These are phyloP conservation scores for Fusarium sp. DNA, from an alignment of 2,329 filamentous ascomycete species.

Conservation along the genomic window DNA sequence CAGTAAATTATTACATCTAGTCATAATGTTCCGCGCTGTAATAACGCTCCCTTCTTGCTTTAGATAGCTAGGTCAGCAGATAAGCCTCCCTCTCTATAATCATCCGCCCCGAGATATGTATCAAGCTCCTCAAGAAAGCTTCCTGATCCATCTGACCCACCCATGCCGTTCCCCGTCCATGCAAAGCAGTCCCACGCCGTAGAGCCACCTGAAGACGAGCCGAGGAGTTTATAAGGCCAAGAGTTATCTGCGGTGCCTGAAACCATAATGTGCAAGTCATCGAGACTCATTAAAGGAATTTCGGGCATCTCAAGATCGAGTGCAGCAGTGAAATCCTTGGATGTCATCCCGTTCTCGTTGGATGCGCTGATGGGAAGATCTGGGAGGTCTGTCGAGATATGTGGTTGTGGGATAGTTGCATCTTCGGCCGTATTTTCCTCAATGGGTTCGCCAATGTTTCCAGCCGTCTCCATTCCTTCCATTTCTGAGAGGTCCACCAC, in stretches of 20 bases:
- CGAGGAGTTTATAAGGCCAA: neutral
- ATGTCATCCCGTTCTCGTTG: neutral
- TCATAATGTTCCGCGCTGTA: neutral
- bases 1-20: neutral
- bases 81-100: neutral
- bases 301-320: neutral
- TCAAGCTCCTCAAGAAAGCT: neutral
- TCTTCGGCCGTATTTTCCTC: neutral
- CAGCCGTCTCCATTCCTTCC: neutral
- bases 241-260: neutral
- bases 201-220: neutral
- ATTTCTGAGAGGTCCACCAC: conserved; percentile 3
- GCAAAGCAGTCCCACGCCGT: neutral
- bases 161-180: neutral
- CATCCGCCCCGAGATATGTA: neutral
- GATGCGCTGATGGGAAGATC: neutral
- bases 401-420: neutral
- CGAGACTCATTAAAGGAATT: neutral
- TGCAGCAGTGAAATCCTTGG: neutral
- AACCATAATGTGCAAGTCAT: neutral
- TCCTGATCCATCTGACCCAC: neutral
- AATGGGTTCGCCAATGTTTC: neutral
- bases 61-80: neutral
- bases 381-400: neutral
- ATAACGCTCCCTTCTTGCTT: neutral